These are phyloP conservation scores for Apiospora saccharicola DNA, from an alignment of 2,329 filamentous ascomycete genomes.

Conservation along the genomic window DNA sequence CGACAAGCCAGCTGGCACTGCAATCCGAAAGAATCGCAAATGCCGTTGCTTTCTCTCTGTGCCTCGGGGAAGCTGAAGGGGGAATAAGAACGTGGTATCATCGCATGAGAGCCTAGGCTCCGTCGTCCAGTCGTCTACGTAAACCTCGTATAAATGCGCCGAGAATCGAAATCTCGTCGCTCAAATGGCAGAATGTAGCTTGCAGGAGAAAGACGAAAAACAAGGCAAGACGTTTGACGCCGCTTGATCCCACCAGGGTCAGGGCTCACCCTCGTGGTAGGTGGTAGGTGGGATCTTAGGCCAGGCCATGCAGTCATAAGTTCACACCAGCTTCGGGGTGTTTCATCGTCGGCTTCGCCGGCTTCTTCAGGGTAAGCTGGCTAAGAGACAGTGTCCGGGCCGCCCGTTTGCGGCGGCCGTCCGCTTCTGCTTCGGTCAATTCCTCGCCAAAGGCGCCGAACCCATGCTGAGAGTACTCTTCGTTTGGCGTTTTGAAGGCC, in stretches of 20 bases:
- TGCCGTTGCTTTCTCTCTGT: background rate
- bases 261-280: background rate
- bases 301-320: constrained; percentile 44
- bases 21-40: background rate
- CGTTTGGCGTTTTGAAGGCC: constrained; percentile 59
- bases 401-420: constrained; percentile 56
- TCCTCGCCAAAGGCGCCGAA: constrained; percentile 54
- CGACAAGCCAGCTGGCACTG: background rate
- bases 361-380: constrained; percentile 60
- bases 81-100: background rate
- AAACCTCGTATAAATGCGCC: background rate
- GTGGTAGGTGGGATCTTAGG: constrained; percentile 25
- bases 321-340: constrained; percentile 35
- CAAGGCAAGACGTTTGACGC: background rate
- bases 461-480: constrained; percentile 49
- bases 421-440: constrained; percentile 47
- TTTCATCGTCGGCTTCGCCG: constrained; percentile 41
- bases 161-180: background rate
- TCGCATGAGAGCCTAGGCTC: background rate
- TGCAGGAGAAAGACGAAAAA: background rate
- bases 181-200: background rate
- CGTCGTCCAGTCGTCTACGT: constrained; percentile 10
- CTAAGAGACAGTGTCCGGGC: constrained; percentile 71
- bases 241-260: background rate
- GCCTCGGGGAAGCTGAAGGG: background rate